Percentiles rank a stretch among this genome's conserved stretches.
phyloP scores from a whole-genome alignment of 345 rosid genomes.

The Cochlearia excelsa region DNA sequence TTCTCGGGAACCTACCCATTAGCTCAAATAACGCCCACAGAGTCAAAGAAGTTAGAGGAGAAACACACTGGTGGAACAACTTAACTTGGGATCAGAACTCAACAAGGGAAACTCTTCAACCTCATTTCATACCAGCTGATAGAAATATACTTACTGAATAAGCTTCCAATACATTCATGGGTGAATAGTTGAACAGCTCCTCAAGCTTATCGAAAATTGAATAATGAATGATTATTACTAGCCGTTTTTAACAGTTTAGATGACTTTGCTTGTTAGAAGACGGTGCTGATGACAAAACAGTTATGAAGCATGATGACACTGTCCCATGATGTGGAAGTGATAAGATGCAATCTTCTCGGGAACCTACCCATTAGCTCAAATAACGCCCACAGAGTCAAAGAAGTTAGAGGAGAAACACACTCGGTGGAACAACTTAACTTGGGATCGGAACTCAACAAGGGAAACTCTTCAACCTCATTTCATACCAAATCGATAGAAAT shows the following conservation, averaged over 20 bases:
- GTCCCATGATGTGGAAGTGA: constrained; percentile 39
- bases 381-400: constrained; percentile 18
- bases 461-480: constrained; percentile 30
- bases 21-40: constrained; percentile 10
- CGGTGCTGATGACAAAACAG: no score
- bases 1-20: constrained; percentile 33
- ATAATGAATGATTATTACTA: no score
- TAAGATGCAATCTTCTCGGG: constrained; percentile 30
- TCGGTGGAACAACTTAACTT: constrained; percentile 40
- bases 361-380: constrained; percentile 32
- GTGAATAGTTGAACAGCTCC: no score
- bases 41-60: constrained; percentile 37
- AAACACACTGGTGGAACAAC: constrained; percentile 40
- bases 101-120: constrained; percentile 27
- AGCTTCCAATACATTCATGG: no score
- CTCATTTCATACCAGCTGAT: constrained; percentile 10
- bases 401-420: constrained; percentile 37
- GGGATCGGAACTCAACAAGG: constrained; percentile 24
- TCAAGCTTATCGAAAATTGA: no score
- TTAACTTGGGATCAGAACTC: constrained; percentile 26
- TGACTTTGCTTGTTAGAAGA: no score
- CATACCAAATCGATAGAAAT: background rate
- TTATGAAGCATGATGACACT: no score
- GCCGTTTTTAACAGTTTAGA: no score
- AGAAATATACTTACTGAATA: background rate